These are phyloP conservation scores for Boletus barrowsii DNA, from an alignment of 768 basidiomycete genomes.

Conservation along the genomic window DNA sequence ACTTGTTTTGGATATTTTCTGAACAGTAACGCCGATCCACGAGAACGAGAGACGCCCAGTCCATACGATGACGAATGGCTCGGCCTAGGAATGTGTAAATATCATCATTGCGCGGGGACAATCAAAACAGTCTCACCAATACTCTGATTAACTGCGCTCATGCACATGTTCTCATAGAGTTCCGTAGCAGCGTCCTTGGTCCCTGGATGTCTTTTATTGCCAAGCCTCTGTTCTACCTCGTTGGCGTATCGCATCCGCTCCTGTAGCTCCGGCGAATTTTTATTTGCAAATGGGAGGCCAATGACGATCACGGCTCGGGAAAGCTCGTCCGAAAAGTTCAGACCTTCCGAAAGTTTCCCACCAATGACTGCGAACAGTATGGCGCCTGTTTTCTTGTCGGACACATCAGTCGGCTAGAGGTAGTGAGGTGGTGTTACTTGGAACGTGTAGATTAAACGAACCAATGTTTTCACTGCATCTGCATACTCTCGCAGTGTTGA, in stretches of 20 bases:
- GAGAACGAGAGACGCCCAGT: conserved; percentile 90
- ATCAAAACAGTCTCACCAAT: conserved; percentile 59
- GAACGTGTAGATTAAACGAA: conserved; percentile 6
- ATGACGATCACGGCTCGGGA: conserved; percentile 85
- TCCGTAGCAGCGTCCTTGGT: conserved; percentile 71
- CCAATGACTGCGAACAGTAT: conserved; percentile 93
- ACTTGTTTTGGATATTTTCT: conserved; percentile 63
- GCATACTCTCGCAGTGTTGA: conserved; percentile 71
- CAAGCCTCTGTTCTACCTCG: conserved; percentile 47
- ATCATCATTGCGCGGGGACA: neutral
- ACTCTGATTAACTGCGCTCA: conserved; percentile 95
- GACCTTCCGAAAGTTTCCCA: conserved; percentile 94
- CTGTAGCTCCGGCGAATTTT: conserved; percentile 84
- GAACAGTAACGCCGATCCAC: conserved; percentile 81
- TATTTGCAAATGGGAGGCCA: conserved; percentile 91
- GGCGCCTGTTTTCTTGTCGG: conserved; percentile 53
- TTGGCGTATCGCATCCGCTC: conserved; percentile 91
- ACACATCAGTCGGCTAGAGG: conserved; percentile 17
- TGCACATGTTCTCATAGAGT: conserved; percentile 88
- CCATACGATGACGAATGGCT: conserved; percentile 85
- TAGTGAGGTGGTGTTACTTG: neutral
- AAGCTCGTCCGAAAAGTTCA: conserved; percentile 73
- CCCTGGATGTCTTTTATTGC: conserved; percentile 32
- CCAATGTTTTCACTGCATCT: conserved; percentile 37
- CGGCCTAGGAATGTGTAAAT: conserved; percentile 53